These are phyloP conservation scores for Aschersonia sp. DNA, from an alignment of 2,329 filamentous ascomycete species.

Conservation along the genomic window DNA sequence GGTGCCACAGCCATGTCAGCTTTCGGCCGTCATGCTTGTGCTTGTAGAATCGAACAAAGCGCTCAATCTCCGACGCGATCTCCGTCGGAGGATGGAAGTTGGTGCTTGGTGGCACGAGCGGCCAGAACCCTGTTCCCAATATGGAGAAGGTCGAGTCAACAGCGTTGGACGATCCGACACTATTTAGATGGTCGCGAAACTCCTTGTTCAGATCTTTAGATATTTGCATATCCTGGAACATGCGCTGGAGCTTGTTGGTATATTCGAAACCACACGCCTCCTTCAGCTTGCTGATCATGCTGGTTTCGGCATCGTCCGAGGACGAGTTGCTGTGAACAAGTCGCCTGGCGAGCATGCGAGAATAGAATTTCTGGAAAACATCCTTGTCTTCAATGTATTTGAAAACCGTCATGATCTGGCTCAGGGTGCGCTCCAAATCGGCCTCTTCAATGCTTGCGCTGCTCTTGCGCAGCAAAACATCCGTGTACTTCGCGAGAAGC, in stretches of 20 bases:
- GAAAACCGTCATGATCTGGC: constrained; percentile 97
- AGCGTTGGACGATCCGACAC: constrained; percentile 43
- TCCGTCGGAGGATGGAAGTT: constrained; percentile 77
- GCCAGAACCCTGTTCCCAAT: constrained; percentile 95
- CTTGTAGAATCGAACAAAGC: constrained; percentile 83
- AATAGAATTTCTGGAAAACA: constrained; percentile 99
- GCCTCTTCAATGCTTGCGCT: constrained; percentile 86
- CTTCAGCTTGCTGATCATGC: constrained; percentile 99
- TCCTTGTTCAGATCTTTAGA: constrained; percentile 90
- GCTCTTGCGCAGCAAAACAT: constrained; percentile 83
- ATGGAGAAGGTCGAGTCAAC: constrained; percentile 83
- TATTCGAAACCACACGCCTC: constrained; percentile 98
- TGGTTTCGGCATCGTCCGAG: constrained; percentile 93
- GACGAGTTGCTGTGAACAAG: constrained; percentile 91
- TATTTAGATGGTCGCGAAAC: constrained; percentile 64
- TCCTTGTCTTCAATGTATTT: constrained; percentile 99
- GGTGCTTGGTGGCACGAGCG: constrained; percentile 71
- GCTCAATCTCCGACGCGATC: constrained; percentile 75
- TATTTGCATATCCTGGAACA: constrained; percentile 99
- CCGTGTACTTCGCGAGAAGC: constrained; percentile 86
- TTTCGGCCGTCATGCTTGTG: constrained; percentile 95
- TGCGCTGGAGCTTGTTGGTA: constrained; percentile 97
- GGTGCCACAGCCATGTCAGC: constrained; percentile 93
- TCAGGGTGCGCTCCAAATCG: constrained; percentile 76
- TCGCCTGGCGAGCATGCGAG: constrained; percentile 86